phyloP scores from a whole-genome alignment of 2,329 filamentous ascomycete genomes.

The Fusarium dimerum region DNA sequence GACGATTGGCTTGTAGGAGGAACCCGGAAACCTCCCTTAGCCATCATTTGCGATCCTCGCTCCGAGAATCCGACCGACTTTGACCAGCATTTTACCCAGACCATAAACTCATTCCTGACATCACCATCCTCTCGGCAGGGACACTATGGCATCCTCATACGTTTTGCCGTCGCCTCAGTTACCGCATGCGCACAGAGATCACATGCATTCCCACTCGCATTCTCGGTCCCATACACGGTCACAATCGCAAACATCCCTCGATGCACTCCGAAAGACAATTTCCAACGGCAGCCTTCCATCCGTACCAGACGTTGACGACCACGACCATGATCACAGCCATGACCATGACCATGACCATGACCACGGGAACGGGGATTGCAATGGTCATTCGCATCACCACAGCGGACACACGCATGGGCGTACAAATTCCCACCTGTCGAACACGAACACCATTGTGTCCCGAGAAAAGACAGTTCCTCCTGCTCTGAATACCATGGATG shows the following conservation, averaged over 20 bases:
- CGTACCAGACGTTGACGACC: slow-evolving; percentile 33
- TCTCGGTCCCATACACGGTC: slow-evolving; percentile 29
- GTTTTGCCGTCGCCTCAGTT: slow-evolving; percentile 53
- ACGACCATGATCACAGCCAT: slow-evolving; percentile 27
- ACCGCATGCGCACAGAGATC: slow-evolving; percentile 48
- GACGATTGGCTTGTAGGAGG: slow-evolving; percentile 25
- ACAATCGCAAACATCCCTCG: slow-evolving; percentile 41
- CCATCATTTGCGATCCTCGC: slow-evolving; percentile 14
- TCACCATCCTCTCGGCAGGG: no score
- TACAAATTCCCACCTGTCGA: slow-evolving; percentile 33
- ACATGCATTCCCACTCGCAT: slow-evolving; percentile 38
- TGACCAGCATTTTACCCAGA: background rate
- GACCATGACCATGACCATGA: slow-evolving; percentile 28
- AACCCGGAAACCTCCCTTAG: slow-evolving; percentile 17
- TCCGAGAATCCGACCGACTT: slow-evolving; percentile 20
- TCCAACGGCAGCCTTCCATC: slow-evolving; percentile 35
- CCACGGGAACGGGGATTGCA: slow-evolving; percentile 22
- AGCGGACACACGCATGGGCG: slow-evolving; percentile 32
- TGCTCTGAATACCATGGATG: slow-evolving; percentile 36
- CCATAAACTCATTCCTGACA: background rate
- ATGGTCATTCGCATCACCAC: slow-evolving; percentile 26
- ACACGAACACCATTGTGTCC: slow-evolving; percentile 27
- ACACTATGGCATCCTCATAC: slow-evolving; percentile 53
- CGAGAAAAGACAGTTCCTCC: slow-evolving; percentile 36
- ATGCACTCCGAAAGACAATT: slow-evolving; percentile 39